Evolutionary conservation across 148 eudicot genomes (phyloP).

Genomic region (Rhododendron ferrugineum): DNA sequence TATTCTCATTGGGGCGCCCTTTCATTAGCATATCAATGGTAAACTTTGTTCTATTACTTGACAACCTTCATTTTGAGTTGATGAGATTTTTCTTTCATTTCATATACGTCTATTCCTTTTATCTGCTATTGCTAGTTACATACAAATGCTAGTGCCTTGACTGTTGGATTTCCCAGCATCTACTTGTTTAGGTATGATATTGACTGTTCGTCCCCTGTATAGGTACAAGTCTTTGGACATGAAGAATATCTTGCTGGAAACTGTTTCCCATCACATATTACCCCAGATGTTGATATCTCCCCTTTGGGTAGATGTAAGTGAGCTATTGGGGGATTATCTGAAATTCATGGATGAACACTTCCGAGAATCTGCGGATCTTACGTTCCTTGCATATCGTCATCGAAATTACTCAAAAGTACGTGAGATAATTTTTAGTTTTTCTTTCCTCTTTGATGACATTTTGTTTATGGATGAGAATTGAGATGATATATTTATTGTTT

Average conservation of each 20-base stretch:
- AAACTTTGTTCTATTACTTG: constrained; percentile 10
- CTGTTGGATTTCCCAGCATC: neutral
- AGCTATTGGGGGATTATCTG: constrained; percentile 67
- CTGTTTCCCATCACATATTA: constrained; percentile 72
- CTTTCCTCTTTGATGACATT: neutral
- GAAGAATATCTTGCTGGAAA: constrained; percentile 86
- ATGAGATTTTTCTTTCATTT: neutral
- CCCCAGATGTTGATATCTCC: constrained; percentile 84
- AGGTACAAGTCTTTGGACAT: constrained; percentile 89
- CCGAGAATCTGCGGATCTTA: constrained; percentile 91
- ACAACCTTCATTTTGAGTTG: neutral
- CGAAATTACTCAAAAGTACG: constrained; percentile 91
- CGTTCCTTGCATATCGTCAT: constrained; percentile 93
- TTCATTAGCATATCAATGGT: constrained; percentile 84
- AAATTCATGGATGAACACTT: constrained; percentile 91
- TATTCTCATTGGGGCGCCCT: constrained; percentile 78
- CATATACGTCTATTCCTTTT: neutral
- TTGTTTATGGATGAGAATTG: neutral
- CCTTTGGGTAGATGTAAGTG: constrained; percentile 59
- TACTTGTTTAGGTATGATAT: constrained; percentile 7
- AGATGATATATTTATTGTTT: neutral
- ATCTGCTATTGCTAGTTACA: neutral
- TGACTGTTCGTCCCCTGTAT: constrained; percentile 1
- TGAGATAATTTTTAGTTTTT: neutral
- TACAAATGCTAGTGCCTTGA: neutral